These are phyloP conservation scores for Leccinum subgranulosum DNA, from an alignment of 768 basidiomycete genomes.

Conservation along the genomic window DNA sequence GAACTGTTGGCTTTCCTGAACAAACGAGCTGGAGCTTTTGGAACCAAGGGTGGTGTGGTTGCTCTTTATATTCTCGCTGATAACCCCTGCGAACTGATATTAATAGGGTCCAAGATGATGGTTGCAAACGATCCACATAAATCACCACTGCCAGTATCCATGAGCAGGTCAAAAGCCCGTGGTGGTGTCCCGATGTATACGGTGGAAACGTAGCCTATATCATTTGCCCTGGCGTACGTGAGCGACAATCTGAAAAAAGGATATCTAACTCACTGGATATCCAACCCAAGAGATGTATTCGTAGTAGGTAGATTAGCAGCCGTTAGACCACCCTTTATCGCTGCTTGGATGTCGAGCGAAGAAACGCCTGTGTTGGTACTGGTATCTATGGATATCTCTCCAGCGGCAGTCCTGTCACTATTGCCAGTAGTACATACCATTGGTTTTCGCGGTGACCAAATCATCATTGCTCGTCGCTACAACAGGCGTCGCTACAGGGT, in stretches of 20 bases:
- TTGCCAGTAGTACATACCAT: conserved; percentile 2
- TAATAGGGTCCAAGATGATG: not conserved
- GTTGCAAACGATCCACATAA: conserved; percentile 36
- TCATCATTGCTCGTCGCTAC: conserved; percentile 2
- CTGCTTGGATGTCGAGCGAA: conserved; percentile 36
- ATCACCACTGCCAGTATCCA: conserved; percentile 73
- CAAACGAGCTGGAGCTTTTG: conserved; percentile 59
- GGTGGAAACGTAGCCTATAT: conserved; percentile 56
- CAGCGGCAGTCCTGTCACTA: conserved; percentile 8
- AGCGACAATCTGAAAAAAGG: not conserved
- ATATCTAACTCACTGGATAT: conserved; percentile 55
- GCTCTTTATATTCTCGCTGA: conserved; percentile 50
- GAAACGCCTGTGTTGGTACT: conserved; percentile 32
- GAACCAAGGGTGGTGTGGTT: conserved; percentile 66
- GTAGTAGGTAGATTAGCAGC: conserved; percentile 39
- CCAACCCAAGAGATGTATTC: conserved; percentile 58
- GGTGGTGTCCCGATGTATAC: conserved; percentile 69
- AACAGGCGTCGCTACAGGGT: conserved; percentile 4
- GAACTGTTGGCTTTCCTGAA: conserved; percentile 49
- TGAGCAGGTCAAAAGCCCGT: conserved; percentile 51
- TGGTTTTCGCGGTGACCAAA: not conserved
- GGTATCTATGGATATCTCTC: conserved; percentile 11
- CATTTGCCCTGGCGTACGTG: conserved; percentile 37
- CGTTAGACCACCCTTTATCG: conserved; percentile 38
- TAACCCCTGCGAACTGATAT: conserved; percentile 39